Evolutionary conservation across 257 asterid species (phyloP).

Genomic region (Petrea volubilis): DNA sequence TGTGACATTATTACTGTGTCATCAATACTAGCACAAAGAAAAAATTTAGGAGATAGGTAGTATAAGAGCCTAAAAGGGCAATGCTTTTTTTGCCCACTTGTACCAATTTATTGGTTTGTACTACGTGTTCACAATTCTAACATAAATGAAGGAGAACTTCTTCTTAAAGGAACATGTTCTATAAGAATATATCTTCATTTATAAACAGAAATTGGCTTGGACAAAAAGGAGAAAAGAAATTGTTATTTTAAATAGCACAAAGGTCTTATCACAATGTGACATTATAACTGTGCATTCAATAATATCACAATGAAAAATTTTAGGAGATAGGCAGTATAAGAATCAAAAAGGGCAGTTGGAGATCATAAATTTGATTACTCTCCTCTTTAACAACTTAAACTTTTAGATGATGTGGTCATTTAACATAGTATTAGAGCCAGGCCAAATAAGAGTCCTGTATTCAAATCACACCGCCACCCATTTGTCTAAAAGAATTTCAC

Average conservation of each 20-base stretch:
- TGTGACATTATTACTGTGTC: background rate
- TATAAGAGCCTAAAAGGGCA: background rate
- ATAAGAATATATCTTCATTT: background rate
- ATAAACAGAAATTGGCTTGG: background rate
- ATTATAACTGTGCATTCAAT: background rate
- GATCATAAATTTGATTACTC: too few species aligned
- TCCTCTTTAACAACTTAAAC: too few species aligned
- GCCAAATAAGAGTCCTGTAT: too few species aligned
- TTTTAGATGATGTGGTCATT: too few species aligned
- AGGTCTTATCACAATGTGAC: too few species aligned
- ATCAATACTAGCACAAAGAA: background rate
- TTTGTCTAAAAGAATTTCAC: too few species aligned
- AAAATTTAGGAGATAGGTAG: too few species aligned
- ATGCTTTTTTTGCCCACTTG: background rate
- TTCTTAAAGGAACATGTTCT: background rate
- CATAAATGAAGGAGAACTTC: background rate
- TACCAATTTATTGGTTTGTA: background rate
- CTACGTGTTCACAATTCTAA: slow-evolving; percentile 4
- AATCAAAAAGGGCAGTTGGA: background rate
- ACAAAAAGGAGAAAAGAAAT: background rate
- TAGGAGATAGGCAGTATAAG: background rate
- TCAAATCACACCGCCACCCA: too few species aligned
- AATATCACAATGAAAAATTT: background rate
- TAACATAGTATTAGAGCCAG: too few species aligned
- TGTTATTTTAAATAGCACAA: background rate